A percentile compares a stretch with the other conserved stretches of the same genome.
Conservation (phyloP, 1,139 yeast genomes). For the Saccharomyces hybrid region DNA sequence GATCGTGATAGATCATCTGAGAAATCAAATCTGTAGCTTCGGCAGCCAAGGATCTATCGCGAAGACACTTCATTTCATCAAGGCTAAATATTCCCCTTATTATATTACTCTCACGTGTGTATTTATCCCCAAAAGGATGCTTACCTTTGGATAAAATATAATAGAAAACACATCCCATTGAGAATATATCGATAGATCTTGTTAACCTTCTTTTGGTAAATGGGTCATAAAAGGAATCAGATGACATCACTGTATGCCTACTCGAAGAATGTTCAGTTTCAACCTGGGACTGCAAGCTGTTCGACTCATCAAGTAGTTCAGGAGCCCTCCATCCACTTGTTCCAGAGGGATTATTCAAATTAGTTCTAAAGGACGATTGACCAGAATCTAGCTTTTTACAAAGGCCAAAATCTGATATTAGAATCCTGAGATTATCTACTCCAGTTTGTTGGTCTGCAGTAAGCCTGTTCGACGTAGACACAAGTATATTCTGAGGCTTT, state of each 20-base stretch:
- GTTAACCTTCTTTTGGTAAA: conserved; percentile 58
- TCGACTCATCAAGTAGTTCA: conserved; percentile 53
- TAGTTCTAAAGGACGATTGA: conserved; percentile 88
- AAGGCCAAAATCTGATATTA: conserved; percentile 92
- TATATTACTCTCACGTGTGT: conserved; percentile 81
- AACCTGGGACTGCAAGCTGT: conserved; percentile 10
- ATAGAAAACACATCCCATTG: conserved; percentile 89
- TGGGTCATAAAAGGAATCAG: conserved; percentile 32
- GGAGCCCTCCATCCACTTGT: conserved; percentile 99
- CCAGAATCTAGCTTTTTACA: conserved; percentile 88
- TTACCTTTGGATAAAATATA: conserved; percentile 75
- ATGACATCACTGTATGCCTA: conserved; percentile 3
- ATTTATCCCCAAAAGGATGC: conserved; percentile 95
- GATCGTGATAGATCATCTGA: conserved; percentile 64
- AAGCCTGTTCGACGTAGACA: conserved; percentile 55
- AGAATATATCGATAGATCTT: conserved; percentile 86
- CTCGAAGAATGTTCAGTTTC: conserved; percentile 10
- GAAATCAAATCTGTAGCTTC: conserved; percentile 70
- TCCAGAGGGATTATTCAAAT: conserved; percentile 90
- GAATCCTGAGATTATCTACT: conserved; percentile 45
- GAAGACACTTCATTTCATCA: conserved; percentile 34
- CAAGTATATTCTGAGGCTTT: conserved; percentile 91
- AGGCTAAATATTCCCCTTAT: conserved; percentile 63
- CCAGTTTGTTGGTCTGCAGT: conserved; percentile 6
- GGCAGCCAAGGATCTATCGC: conserved; percentile 30